Conservation (phyloP, 2,329 filamentous ascomycete genomes). For the Sclerotinia borealis region DNA sequence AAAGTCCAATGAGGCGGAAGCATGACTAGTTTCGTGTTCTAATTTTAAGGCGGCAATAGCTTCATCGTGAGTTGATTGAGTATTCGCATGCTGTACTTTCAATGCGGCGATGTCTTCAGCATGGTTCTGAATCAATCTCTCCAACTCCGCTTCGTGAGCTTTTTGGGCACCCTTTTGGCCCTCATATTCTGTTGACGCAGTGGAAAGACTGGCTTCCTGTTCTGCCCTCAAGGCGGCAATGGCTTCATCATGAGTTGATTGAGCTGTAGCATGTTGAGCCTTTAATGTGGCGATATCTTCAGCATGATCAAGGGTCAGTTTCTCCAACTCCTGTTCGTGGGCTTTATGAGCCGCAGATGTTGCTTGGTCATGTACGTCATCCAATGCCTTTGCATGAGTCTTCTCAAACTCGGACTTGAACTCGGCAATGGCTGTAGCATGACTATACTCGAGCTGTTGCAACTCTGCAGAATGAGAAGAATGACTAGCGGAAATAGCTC, state of each 20-base stretch:
- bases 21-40: constrained; percentile 38
- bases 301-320: constrained; percentile 49
- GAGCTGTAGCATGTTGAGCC: constrained; percentile 40
- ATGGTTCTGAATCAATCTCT: constrained; percentile 49
- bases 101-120: constrained; percentile 38
- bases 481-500: constrained; percentile 42
- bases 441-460: constrained; percentile 47
- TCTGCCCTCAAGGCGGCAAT: constrained; percentile 32
- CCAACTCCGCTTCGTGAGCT: constrained; percentile 44
- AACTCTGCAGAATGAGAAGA: constrained; percentile 45
- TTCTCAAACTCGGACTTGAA: constrained; percentile 43
- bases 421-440: constrained; percentile 37
- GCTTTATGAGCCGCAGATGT: constrained; percentile 43
- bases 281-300: constrained; percentile 38
- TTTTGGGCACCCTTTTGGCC: constrained; percentile 36
- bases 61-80: constrained; percentile 44
- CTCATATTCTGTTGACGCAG: neutral
- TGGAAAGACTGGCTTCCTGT: neutral
- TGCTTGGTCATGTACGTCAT: constrained; percentile 48
- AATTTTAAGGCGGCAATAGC: constrained; percentile 37
- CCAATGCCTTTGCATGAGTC: constrained; percentile 51
- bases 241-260: constrained; percentile 52
- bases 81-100: constrained; percentile 40
- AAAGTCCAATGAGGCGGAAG: constrained; percentile 17
- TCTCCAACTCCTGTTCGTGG: constrained; percentile 45